Conservation (phyloP, 2,329 filamentous ascomycete species). For the Dryadomyces sulphureus region DNA sequence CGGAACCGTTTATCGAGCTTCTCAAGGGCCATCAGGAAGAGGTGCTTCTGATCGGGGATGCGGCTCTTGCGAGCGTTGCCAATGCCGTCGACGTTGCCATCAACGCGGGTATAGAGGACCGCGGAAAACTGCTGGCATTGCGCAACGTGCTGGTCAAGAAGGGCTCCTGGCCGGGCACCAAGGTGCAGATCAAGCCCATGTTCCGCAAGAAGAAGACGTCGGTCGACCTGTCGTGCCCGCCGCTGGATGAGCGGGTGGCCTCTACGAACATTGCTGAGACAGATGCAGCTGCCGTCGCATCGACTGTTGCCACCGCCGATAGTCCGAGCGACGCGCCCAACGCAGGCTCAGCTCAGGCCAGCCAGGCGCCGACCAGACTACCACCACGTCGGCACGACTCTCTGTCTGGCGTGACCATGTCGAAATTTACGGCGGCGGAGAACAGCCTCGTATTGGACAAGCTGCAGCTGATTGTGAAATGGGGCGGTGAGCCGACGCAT, state of each 20-base stretch:
- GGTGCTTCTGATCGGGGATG: slow-evolving; percentile 82
- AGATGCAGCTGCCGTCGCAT: background rate
- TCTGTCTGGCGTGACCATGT: slow-evolving; percentile 78
- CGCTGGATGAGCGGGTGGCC: slow-evolving; percentile 20
- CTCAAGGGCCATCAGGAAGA: slow-evolving; percentile 94
- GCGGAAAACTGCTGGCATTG: slow-evolving; percentile 69
- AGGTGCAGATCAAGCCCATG: slow-evolving; percentile 99
- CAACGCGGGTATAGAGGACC: slow-evolving; percentile 67
- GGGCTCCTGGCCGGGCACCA: slow-evolving; percentile 85
- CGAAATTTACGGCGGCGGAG: slow-evolving; percentile 83
- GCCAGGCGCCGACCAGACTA: slow-evolving; percentile 19
- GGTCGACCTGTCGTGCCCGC: slow-evolving; percentile 22
- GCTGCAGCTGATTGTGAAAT: slow-evolving; percentile 93
- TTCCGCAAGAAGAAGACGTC: slow-evolving; percentile 76
- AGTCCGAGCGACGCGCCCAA: background rate
- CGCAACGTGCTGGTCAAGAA: slow-evolving; percentile 85
- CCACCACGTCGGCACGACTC: slow-evolving; percentile 62
- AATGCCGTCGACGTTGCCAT: slow-evolving; percentile 75
- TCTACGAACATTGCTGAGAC: slow-evolving; percentile 8
- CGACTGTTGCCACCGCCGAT: slow-evolving; percentile 1
- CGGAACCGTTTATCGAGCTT: slow-evolving; percentile 85
- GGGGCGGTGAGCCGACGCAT: slow-evolving; percentile 96
- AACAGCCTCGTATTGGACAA: slow-evolving; percentile 91
- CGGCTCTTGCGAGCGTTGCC: slow-evolving; percentile 76
- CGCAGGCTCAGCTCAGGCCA: slow-evolving; percentile 11